Evolutionary conservation across 2,329 filamentous ascomycete species (phyloP).

Genomic region (Helminthosporium solani): DNA sequence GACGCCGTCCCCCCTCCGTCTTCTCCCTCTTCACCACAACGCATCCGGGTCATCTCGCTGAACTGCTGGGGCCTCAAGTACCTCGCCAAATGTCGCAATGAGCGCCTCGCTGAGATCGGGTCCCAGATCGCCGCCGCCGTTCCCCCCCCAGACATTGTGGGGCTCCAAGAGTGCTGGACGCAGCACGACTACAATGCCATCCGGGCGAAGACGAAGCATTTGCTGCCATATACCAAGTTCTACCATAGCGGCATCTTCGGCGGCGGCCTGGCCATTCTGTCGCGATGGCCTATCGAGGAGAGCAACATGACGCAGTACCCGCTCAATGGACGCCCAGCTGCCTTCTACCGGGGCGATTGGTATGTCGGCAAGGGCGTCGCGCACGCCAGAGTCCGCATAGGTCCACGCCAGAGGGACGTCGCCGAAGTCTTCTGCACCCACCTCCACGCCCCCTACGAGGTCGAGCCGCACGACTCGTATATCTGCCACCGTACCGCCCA

Average conservation of each 20-base stretch:
- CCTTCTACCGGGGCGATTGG: conserved; percentile 94
- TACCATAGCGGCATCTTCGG: conserved; percentile 89
- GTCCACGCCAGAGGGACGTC: conserved; percentile 63
- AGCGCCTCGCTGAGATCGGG: conserved; percentile 81
- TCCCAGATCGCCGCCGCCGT: conserved; percentile 68
- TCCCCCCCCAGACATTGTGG: conserved; percentile 78
- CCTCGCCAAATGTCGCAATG: conserved; percentile 73
- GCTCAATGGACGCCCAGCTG: conserved; percentile 89
- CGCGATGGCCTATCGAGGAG: conserved; percentile 88
- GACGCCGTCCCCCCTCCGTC: conserved; percentile 40
- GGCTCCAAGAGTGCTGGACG: conserved; percentile 94
- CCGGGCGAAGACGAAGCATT: conserved; percentile 67
- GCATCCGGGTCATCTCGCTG: conserved; percentile 77
- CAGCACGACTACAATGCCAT: conserved; percentile 80
- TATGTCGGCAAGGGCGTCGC: conserved; percentile 95
- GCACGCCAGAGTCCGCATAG: conserved; percentile 74
- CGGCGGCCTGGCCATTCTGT: conserved; percentile 83
- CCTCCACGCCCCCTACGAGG: conserved; percentile 84
- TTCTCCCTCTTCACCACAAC: no score
- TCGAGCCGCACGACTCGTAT: conserved; percentile 78
- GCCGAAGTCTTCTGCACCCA: conserved; percentile 93
- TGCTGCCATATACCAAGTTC: conserved; percentile 89
- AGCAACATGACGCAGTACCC: conserved; percentile 83
- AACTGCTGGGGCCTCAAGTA: conserved; percentile 98
- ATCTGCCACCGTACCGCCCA: conserved; percentile 87